These are phyloP conservation scores for Penicillium palitans DNA, from an alignment of 2,329 filamentous ascomycete genomes.

Conservation along the genomic window DNA sequence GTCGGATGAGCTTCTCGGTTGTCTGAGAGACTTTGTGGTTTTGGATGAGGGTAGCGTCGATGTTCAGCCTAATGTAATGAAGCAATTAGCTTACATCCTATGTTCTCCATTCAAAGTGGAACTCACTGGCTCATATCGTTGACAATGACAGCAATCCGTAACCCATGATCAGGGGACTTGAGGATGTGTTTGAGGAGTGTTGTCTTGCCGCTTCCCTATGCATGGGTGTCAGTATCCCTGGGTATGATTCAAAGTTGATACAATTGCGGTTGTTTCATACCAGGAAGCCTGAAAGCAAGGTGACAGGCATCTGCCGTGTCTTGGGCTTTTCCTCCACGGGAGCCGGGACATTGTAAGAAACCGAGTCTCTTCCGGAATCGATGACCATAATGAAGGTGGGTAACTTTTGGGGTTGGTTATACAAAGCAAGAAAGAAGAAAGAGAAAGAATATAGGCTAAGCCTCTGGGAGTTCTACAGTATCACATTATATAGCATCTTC, in stretches of 20 bases:
- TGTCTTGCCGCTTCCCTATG: conserved; percentile 68
- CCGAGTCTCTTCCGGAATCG: conserved; percentile 21
- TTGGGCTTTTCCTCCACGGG: conserved; percentile 28
- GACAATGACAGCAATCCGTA: conserved; percentile 70
- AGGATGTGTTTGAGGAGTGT: conserved; percentile 70
- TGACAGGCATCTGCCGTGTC: conserved; percentile 53
- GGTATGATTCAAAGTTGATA: background rate
- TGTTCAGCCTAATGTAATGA: conserved; percentile 56
- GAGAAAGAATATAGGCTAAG: background rate
- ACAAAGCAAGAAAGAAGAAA: conserved; percentile 1
- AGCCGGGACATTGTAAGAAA: conserved; percentile 15
- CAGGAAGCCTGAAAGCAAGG: conserved; percentile 61
- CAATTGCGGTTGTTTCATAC: conserved; percentile 32
- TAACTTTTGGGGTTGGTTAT: background rate
- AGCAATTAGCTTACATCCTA: background rate
- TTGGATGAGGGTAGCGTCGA: conserved; percentile 63
- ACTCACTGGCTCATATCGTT: conserved; percentile 67
- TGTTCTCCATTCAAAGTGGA: rapidly evolving
- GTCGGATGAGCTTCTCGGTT: conserved; percentile 64
- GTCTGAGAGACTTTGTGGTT: conserved; percentile 59
- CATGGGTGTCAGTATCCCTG: background rate
- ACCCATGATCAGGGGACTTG: conserved; percentile 61
- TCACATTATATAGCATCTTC: conserved; percentile 14
- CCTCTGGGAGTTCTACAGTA: background rate
- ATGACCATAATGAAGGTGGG: conserved; percentile 22